Evolutionary conservation across 2,329 filamentous ascomycete genomes (phyloP).

Genomic region (Macrophomina phaseolina): DNA sequence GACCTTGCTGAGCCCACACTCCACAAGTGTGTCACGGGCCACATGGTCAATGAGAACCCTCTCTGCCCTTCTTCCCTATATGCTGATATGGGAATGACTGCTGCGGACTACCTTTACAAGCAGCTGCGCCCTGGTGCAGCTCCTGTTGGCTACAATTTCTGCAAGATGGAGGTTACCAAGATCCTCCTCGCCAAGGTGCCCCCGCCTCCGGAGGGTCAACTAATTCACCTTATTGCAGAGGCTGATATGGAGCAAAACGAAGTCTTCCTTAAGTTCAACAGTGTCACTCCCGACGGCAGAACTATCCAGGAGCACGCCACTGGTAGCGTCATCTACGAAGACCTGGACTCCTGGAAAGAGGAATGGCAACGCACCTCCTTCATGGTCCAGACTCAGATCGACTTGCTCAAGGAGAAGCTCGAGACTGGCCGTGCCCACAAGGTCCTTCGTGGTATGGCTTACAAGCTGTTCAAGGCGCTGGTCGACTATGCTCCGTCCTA

Average conservation of each 20-base stretch:
- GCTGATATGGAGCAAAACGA: constrained; percentile 62
- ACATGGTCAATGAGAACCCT: constrained; percentile 70
- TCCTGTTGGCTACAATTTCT: constrained; percentile 67
- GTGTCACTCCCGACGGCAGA: constrained; percentile 64
- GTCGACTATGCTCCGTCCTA: constrained; percentile 64
- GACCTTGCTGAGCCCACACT: constrained; percentile 69
- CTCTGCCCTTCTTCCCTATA: constrained; percentile 70
- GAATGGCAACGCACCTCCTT: constrained; percentile 71
- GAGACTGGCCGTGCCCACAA: constrained; percentile 71
- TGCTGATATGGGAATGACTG: constrained; percentile 69
- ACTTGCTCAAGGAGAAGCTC: constrained; percentile 72
- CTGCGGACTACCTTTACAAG: constrained; percentile 71
- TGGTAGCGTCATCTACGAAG: constrained; percentile 67
- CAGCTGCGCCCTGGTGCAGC: constrained; percentile 63
- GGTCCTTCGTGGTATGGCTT: constrained; percentile 75
- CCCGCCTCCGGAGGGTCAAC: constrained; percentile 58
- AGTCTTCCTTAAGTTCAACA: constrained; percentile 62
- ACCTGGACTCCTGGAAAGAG: constrained; percentile 64
- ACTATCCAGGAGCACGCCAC: constrained; percentile 65
- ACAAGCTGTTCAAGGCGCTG: constrained; percentile 71
- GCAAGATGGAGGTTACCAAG: constrained; percentile 71
- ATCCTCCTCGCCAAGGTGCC: constrained; percentile 66
- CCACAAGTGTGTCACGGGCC: constrained; percentile 66
- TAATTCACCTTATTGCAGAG: constrained; percentile 66
- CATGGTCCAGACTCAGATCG: constrained; percentile 60